Percentiles rank a stretch among this genome's conserved stretches.
These are phyloP conservation scores for Nephelium lappaceum DNA, from an alignment of 345 rosid species.

Conservation along the genomic window DNA sequence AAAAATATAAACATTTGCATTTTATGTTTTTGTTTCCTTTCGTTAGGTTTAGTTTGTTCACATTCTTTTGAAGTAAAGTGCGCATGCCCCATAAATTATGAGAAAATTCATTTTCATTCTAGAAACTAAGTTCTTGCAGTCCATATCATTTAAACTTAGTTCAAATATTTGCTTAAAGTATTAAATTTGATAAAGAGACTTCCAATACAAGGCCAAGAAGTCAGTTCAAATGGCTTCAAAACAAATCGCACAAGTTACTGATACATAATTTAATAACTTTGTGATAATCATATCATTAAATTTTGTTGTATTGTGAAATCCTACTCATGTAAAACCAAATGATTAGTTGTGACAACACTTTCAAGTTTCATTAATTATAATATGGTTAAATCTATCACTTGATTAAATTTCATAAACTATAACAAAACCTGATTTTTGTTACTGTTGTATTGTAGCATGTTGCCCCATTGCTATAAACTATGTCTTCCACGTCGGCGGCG, in stretches of 20 bases:
- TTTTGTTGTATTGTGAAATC: background rate
- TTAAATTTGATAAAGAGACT: background rate
- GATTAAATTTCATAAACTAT: too few species aligned
- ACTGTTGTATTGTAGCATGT: background rate
- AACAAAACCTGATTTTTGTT: background rate
- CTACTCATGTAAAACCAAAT: background rate
- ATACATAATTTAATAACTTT: background rate
- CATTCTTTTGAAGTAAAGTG: background rate
- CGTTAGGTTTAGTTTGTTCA: background rate
- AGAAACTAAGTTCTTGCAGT: background rate
- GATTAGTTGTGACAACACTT: background rate
- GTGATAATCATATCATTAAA: background rate
- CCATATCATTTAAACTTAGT: background rate
- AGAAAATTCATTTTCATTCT: background rate
- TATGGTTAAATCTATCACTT: background rate
- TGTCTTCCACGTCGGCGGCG: too few species aligned
- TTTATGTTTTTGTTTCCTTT: background rate
- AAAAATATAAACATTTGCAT: too few species aligned
- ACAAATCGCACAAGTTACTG: background rate
- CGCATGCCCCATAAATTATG: background rate
- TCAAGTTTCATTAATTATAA: background rate
- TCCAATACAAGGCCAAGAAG: background rate
- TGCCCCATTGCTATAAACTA: too few species aligned
- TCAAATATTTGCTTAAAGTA: background rate
- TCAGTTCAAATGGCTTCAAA: background rate